These are phyloP conservation scores for Hymenoscyphus scutula DNA, from an alignment of 2,329 filamentous ascomycete species.

Conservation along the genomic window DNA sequence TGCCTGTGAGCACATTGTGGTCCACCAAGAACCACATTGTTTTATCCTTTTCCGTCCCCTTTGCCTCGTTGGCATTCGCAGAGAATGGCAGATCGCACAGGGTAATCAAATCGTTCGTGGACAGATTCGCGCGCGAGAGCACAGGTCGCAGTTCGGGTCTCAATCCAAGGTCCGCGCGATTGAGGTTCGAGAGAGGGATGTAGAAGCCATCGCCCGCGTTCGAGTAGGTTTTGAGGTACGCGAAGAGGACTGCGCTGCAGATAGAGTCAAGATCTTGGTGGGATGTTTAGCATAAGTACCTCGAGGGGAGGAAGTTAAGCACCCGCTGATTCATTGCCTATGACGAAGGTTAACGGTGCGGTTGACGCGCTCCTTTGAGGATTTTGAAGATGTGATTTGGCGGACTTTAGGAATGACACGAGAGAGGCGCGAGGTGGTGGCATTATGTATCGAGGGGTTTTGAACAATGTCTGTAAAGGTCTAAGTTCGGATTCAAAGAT, in stretches of 20 bases:
- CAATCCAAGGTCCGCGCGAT: conserved; percentile 64
- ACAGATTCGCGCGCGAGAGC: conserved; percentile 58
- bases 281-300: neutral
- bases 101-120: conserved; percentile 62
- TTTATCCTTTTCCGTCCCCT: conserved; percentile 38
- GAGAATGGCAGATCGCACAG: conserved; percentile 51
- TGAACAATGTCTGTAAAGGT: neutral
- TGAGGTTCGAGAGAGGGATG: conserved; percentile 72
- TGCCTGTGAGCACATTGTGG: conserved; percentile 70
- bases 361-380: conserved; percentile 38
- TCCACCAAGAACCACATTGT: conserved; percentile 75
- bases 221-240: conserved; percentile 67
- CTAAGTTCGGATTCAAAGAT: neutral
- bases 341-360: conserved; percentile 56
- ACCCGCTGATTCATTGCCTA: conserved; percentile 69
- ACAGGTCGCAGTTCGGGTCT: conserved; percentile 70
- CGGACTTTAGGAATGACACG: conserved; percentile 50
- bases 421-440: conserved; percentile 42
- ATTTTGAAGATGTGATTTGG: conserved; percentile 46
- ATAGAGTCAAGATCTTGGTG: conserved; percentile 73
- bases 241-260: conserved; percentile 69
- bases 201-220: conserved; percentile 48
- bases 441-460: conserved; percentile 21
- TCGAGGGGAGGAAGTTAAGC: conserved; percentile 20
- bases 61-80: conserved; percentile 23